Percentiles rank a stretch among this genome's conserved stretches.
Evolutionary conservation across 257 asterid species (phyloP).

Genomic region (Euphrasia confusa): DNA sequence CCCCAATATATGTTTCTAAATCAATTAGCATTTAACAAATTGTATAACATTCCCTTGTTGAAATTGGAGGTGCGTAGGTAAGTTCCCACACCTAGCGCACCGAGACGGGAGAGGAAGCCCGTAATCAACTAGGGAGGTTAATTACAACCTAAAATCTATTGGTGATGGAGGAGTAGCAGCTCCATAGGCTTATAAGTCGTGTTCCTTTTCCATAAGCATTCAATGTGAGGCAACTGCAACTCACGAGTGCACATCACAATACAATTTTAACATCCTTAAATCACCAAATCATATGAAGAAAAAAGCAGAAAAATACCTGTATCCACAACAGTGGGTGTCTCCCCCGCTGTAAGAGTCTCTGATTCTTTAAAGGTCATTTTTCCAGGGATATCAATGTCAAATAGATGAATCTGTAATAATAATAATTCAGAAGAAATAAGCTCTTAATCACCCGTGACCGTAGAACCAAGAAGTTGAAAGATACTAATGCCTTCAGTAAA

Average conservation of each 20-base stretch:
- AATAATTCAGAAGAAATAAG: background rate
- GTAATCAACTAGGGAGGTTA: too few relatives aligned
- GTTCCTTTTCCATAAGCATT: too few relatives aligned
- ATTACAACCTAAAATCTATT: too few relatives aligned
- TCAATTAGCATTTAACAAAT: slow-evolving; percentile 16
- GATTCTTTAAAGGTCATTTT: slow-evolving; percentile 77
- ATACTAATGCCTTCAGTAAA: slow-evolving; percentile 9
- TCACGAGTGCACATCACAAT: too few relatives aligned
- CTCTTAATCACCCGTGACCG: slow-evolving; percentile 15
- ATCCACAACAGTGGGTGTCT: slow-evolving; percentile 73
- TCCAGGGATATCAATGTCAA: slow-evolving; percentile 86
- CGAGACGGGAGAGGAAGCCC: too few relatives aligned
- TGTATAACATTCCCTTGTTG: background rate
- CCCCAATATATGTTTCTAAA: slow-evolving; percentile 15
- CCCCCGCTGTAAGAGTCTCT: slow-evolving; percentile 81
- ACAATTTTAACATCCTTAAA: background rate
- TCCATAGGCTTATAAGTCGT: too few relatives aligned
- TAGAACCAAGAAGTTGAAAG: slow-evolving; percentile 20
- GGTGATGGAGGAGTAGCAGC: too few relatives aligned
- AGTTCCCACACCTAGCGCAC: too few relatives aligned
- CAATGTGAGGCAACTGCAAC: too few relatives aligned
- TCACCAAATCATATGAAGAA: slow-evolving; percentile 10
- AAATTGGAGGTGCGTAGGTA: too few relatives aligned
- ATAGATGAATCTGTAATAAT: slow-evolving; percentile 69
- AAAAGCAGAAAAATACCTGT: slow-evolving; percentile 49